Base-by-base conservation (phyloP, 1,139 yeast genomes). In the Zygoascus meyerae region DNA sequence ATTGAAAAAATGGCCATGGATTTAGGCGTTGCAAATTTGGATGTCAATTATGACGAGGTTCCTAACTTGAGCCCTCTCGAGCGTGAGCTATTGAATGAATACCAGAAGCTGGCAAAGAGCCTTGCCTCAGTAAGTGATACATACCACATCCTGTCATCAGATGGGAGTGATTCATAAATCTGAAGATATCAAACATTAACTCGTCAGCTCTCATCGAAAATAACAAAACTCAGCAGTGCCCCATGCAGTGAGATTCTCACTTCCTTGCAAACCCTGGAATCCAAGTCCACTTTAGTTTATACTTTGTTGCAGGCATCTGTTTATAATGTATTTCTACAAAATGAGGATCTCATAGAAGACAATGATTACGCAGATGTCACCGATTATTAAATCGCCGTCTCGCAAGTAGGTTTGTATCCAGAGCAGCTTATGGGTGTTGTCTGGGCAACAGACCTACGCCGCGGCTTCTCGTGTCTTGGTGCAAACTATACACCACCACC, bases 271-370 rank as follows among this genome's bases (percentile, higher is more conserved):
- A 68, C 67, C 28, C 64, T 79, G 50, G 84, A 79, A 58, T 70
- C 75, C 57, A 77, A 78, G 52, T 67, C 77, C 29, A 79, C 80
- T 1, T 64, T 78, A 49, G 79, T 79, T n/a, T 75, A 75, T 52
- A 79, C 83, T 3, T 66, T 77, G 40, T 74, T 79, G 61, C 76
- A 76, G 52, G 78, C 82, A 1, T 78, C 83, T 0, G 82, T 79
- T 5, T 78, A 78, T 58, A 72, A 77, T 41, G 66, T 77, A 45
- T 73, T 74, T 52, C 57, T 67, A 45, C 74, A 70, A 54, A 71
- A 71, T 50, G 74, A 69, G 39, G 45, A 37, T 7, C 18, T 42
- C 17, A 12, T 36, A 12, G 45, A 35, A 30, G 40, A 29, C 9
- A 35, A 34, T 5, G 32, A 30, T 5, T 18, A 21, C n/a, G 15